Evolutionary conservation across 495 filamentous ascomycete genomes (phyloP).

Genomic region (Polyplosphaeria fusca): DNA sequence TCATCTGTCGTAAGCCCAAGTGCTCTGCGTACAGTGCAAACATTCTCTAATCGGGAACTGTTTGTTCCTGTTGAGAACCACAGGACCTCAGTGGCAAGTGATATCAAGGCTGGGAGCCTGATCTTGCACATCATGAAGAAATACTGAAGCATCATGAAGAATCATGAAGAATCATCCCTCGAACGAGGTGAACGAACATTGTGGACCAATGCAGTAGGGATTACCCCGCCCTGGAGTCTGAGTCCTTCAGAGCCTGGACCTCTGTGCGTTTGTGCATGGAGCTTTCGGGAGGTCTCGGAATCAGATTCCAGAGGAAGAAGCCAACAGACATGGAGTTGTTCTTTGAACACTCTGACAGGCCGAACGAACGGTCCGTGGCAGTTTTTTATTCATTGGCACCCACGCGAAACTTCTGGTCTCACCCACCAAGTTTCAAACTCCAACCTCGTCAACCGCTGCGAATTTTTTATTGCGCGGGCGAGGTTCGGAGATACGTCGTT

Average conservation of each 20-base stretch:
- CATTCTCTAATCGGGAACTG: too few relatives aligned
- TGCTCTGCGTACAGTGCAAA: too few relatives aligned
- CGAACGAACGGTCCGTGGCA: conserved; percentile 26
- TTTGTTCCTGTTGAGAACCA: too few relatives aligned
- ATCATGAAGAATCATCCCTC: too few relatives aligned
- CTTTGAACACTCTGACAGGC: conserved; percentile 22
- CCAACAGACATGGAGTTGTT: conserved; percentile 23
- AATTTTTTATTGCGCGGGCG: neutral
- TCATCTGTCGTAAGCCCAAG: too few relatives aligned
- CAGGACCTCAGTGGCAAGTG: too few relatives aligned
- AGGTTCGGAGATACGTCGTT: neutral
- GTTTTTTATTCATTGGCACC: conserved; percentile 30
- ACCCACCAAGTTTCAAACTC: too few relatives aligned
- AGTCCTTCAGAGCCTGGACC: conserved; percentile 20
- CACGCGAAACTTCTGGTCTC: too few relatives aligned
- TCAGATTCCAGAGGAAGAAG: conserved; percentile 24
- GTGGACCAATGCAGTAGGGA: conserved; percentile 31
- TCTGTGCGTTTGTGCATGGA: neutral
- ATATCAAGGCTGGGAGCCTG: too few relatives aligned
- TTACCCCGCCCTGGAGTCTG: conserved; percentile 18
- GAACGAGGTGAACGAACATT: too few relatives aligned
- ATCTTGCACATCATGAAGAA: too few relatives aligned
- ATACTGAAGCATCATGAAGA: too few relatives aligned
- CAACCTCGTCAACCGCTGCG: neutral
- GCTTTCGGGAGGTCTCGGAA: conserved; percentile 18